phyloP scores from a whole-genome alignment of 225 moss, liverwort and hornwort genomes.

The Thuidium tamariscinum region DNA sequence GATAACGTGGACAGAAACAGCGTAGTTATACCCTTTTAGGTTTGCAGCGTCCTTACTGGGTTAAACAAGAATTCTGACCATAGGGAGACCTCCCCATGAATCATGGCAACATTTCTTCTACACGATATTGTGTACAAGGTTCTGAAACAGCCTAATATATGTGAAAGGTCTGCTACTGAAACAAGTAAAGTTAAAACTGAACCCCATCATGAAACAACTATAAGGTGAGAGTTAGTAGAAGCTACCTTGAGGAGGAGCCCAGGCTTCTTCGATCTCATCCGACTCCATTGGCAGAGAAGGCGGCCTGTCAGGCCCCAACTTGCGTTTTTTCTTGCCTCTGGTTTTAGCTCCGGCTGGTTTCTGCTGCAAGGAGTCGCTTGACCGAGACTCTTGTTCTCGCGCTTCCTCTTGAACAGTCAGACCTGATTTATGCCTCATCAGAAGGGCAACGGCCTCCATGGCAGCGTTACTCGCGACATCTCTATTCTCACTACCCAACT shows the following conservation, averaged over 20 bases:
- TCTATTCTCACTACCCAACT: constrained; percentile 12
- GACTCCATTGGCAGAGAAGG: constrained; percentile 7
- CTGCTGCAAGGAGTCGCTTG: not conserved
- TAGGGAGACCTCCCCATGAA: not conserved
- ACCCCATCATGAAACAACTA: not conserved
- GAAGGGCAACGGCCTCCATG: constrained; percentile 67
- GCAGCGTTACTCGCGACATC: constrained; percentile 53
- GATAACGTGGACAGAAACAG: not conserved
- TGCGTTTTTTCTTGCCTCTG: constrained; percentile 39
- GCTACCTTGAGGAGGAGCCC: constrained; percentile 88
- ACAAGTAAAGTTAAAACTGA: not conserved
- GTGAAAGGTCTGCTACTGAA: not conserved
- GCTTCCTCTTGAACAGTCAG: constrained; percentile 30
- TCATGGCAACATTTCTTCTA: not conserved
- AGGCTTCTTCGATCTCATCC: constrained; percentile 52
- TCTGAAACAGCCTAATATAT: not conserved
- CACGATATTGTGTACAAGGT: not conserved
- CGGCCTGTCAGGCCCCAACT: constrained; percentile 27
- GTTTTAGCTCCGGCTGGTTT: not conserved
- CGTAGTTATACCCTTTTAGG: not conserved
- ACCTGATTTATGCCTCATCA: constrained; percentile 80
- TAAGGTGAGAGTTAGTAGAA: not conserved
- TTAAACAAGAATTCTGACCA: not conserved
- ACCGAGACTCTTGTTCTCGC: constrained; percentile 10
- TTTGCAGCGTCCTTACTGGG: not conserved